Percentiles rank a stretch among this genome's conserved stretches.
Conservation (phyloP, 768 basidiomycete species). For the Auriculariales sp. region DNA sequence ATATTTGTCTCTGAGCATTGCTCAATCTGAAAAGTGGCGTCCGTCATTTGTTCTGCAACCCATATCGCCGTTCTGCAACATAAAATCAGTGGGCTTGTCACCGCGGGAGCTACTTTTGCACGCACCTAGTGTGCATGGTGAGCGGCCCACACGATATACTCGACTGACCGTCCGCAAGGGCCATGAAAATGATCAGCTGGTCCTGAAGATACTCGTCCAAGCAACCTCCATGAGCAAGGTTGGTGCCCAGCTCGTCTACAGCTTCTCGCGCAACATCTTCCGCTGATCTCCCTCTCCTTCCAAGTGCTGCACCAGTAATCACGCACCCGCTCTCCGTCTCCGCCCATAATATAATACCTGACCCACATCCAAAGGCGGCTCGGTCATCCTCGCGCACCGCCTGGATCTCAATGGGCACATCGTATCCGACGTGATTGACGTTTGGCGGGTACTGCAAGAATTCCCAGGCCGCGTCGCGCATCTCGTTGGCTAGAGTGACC, state of each 20-base stretch:
- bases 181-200: conserved; percentile 67
- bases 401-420: conserved; percentile 20
- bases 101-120: background rate
- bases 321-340: conserved; percentile 53
- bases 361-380: conserved; percentile 39
- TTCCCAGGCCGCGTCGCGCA: conserved; percentile 38
- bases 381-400: conserved; percentile 13
- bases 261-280: conserved; percentile 38
- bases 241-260: conserved; percentile 40
- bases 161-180: conserved; percentile 54
- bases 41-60: conserved; percentile 52
- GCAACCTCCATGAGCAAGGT: conserved; percentile 47
- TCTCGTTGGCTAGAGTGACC: conserved; percentile 32
- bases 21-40: conserved; percentile 40
- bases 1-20: conserved; percentile 27
- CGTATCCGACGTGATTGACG: conserved; percentile 15
- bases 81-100: background rate
- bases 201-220: conserved; percentile 62
- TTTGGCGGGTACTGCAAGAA: no score
- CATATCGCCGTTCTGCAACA: conserved; percentile 47
- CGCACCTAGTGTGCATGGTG: conserved; percentile 52
- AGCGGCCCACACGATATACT: conserved; percentile 40
- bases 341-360: conserved; percentile 63
- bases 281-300: no score
- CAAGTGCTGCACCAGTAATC: conserved; percentile 58